Percentiles rank a stretch among this genome's conserved stretches.
These are phyloP conservation scores for Neopestalotiopsis sp. DNA, from an alignment of 2,329 filamentous ascomycete genomes.

Conservation along the genomic window DNA sequence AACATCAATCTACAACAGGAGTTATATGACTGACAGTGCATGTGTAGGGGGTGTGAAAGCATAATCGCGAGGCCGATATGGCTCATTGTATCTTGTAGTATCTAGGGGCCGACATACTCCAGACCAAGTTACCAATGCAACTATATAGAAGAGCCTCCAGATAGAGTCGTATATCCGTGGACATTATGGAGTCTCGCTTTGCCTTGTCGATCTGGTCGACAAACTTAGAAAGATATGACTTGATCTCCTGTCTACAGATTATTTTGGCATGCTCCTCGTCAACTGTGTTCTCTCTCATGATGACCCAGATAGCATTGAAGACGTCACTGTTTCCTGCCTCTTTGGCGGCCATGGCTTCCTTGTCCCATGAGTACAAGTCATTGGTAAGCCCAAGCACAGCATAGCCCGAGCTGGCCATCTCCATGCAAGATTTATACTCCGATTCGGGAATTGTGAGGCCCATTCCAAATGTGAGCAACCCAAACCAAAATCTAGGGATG, in stretches of 20 bases:
- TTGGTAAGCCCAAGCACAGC: conserved; percentile 40
- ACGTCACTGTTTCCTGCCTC: conserved; percentile 33
- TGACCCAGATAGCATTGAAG: conserved; percentile 45
- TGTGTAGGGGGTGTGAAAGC: too few relatives aligned
- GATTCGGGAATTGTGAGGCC: conserved; percentile 42
- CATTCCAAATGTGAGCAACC: conserved; percentile 42
- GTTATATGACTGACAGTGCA: too few relatives aligned
- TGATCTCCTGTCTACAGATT: conserved; percentile 20
- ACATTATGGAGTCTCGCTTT: not conserved
- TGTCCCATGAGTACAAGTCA: conserved; percentile 45
- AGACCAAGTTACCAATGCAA: conserved; percentile 1
- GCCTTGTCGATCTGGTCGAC: not conserved
- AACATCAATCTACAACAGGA: fast-evolving
- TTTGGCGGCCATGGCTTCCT: conserved; percentile 38
- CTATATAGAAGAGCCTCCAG: conserved; percentile 8
- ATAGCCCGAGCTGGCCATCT: conserved; percentile 35
- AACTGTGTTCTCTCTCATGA: conserved; percentile 42
- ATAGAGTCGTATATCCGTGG: not conserved
- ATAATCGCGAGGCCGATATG: too few relatives aligned
- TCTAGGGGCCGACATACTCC: not conserved
- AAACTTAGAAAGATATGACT: conserved; percentile 12
- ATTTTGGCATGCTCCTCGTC: conserved; percentile 26
- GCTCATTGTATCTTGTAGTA: too few relatives aligned
- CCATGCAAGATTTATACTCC: conserved; percentile 36
- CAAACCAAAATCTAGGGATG: conserved; percentile 36